phyloP scores from a whole-genome alignment of 768 basidiomycete species.

The Solioccasus polychromus region DNA sequence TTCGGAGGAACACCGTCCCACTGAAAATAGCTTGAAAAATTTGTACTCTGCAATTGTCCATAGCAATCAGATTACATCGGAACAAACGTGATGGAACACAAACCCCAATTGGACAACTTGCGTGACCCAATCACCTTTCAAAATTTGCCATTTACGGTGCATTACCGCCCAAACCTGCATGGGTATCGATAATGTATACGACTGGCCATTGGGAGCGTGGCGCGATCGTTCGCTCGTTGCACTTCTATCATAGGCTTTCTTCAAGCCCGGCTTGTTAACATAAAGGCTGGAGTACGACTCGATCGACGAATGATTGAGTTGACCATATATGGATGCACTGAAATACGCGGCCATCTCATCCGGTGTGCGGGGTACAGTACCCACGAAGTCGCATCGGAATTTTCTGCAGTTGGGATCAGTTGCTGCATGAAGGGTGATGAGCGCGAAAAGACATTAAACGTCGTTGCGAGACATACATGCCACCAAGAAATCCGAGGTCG shows the following conservation, averaged over 20 bases:
- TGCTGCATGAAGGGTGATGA: too few relatives aligned
- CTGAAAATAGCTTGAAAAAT: constrained; percentile 19
- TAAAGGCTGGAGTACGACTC: too few relatives aligned
- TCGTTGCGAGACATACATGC: too few relatives aligned
- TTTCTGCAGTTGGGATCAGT: constrained; percentile 65
- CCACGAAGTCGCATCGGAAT: constrained; percentile 31
- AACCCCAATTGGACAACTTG: too few relatives aligned
- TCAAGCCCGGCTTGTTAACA: constrained; percentile 47
- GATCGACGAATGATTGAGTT: constrained; percentile 37
- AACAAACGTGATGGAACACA: constrained; percentile 48
- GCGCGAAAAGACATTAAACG: too few relatives aligned
- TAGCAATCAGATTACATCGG: constrained; percentile 7
- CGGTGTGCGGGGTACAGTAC: constrained; percentile 41
- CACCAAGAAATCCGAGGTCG: constrained; percentile 64
- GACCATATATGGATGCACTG: too few relatives aligned
- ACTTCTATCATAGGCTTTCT: constrained; percentile 48
- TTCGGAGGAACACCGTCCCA: constrained; percentile 41
- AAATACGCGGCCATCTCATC: constrained; percentile 56
- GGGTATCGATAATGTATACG: constrained; percentile 48
- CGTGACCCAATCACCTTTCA: constrained; percentile 43
- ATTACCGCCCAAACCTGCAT: constrained; percentile 49
- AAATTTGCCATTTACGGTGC: constrained; percentile 44
- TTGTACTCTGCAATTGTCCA: constrained; percentile 33
- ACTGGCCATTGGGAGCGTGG: constrained; percentile 40
- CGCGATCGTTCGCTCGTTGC: constrained; percentile 53